Conservation (phyloP, 805 yeast genomes). For the Diddensiella santjacobensis region DNA sequence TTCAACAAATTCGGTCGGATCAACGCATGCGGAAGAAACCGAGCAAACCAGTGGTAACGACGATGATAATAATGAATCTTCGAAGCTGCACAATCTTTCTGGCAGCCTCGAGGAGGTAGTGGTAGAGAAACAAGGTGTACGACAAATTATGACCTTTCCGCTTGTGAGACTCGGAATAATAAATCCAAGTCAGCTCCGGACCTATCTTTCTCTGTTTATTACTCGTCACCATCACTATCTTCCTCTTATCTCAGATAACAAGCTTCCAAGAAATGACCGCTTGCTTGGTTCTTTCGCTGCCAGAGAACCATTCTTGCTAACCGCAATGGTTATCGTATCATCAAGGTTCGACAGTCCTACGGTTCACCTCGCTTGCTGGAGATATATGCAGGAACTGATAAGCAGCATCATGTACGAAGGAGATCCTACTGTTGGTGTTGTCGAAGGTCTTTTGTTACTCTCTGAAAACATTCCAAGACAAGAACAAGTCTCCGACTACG, state of each 20-base stretch:
- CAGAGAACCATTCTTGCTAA: slow-evolving; percentile 17
- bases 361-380: slow-evolving; percentile 13
- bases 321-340: slow-evolving; percentile 19
- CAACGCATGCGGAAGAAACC: not conserved
- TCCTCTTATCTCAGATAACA: slow-evolving; percentile 10
- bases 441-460: slow-evolving; percentile 22
- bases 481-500: slow-evolving; percentile 5
- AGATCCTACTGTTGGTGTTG: slow-evolving; percentile 21
- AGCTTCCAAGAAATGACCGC: slow-evolving; percentile 11
- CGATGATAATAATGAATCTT: not conserved
- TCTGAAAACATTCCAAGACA: slow-evolving; percentile 23
- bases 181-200: slow-evolving; percentile 17
- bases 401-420: slow-evolving; percentile 17
- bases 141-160: slow-evolving; percentile 4
- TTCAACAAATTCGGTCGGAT: not conserved
- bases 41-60: not conserved
- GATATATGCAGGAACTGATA: slow-evolving; percentile 8
- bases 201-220: slow-evolving; percentile 18
- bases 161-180: slow-evolving; percentile 14
- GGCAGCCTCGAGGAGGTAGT: not conserved
- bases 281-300: slow-evolving; percentile 12
- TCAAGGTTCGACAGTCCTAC: slow-evolving; percentile 14
- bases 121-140: not conserved
- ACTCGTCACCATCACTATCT: slow-evolving; percentile 20
- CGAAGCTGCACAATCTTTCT: not conserved